phyloP scores from a whole-genome alignment of 1,284 basidiomycete genomes.

The Schizopora paradoxa region DNA sequence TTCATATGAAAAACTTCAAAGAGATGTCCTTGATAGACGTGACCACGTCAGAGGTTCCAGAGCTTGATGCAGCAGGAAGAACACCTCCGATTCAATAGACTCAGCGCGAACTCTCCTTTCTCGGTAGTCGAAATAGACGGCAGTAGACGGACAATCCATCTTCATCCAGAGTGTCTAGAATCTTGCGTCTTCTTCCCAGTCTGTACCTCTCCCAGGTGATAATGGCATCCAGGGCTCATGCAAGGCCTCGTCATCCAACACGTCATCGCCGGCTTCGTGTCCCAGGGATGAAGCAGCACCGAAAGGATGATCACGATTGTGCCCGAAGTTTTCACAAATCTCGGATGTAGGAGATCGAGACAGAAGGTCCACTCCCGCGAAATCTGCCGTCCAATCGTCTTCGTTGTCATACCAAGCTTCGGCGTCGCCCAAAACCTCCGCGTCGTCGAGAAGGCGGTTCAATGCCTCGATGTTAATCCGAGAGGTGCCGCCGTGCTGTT shows the following conservation, averaged over 20 bases:
- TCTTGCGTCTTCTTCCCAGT: too few species aligned
- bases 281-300: background rate
- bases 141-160: too few species aligned
- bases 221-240: constrained; percentile 15
- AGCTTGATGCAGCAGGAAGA: too few species aligned
- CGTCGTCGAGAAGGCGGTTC: constrained; percentile 12
- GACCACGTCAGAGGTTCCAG: too few species aligned
- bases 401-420: constrained; percentile 10
- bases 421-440: constrained; percentile 1
- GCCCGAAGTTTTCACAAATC: background rate
- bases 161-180: too few species aligned
- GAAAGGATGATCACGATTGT: background rate
- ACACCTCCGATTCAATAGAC: too few species aligned
- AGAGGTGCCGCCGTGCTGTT: background rate
- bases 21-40: too few species aligned
- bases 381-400: constrained; percentile 3
- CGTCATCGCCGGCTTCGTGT: background rate
- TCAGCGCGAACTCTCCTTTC: too few species aligned
- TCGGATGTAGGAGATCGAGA: background rate
- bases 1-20: too few species aligned
- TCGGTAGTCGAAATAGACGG: too few species aligned
- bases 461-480: constrained; percentile 12
- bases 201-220: constrained; percentile 6
- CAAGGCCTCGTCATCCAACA: constrained; percentile 3
- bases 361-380: constrained; percentile 5